These are phyloP conservation scores for Stenogyne calaminthoides DNA, from an alignment of 305 asterid species.

Conservation along the genomic window DNA sequence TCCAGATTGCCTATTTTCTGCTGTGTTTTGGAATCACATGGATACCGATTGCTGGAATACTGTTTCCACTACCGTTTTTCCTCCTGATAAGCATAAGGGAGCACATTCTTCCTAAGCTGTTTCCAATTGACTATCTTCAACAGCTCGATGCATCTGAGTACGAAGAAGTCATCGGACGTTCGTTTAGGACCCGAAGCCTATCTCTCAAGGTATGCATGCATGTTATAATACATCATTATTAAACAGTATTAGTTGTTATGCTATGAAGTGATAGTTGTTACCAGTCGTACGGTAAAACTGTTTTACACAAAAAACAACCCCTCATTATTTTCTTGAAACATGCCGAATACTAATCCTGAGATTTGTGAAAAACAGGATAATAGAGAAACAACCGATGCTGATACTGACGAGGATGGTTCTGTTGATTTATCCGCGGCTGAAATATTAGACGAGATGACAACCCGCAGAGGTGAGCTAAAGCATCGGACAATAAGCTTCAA, in stretches of 20 bases:
- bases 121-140: slow-evolving; percentile 62
- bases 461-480: slow-evolving; percentile 88
- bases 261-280: background rate
- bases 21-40: slow-evolving; percentile 89
- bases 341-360: background rate
- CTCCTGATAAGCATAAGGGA: slow-evolving; percentile 70
- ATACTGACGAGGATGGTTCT: slow-evolving; percentile 32
- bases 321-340: background rate
- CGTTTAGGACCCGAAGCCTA: slow-evolving; percentile 43
- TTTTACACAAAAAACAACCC: no score
- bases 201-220: slow-evolving; percentile 44
- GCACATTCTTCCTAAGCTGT: slow-evolving; percentile 74
- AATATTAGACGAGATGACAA: slow-evolving; percentile 82
- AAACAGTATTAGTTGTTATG: background rate
- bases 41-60: slow-evolving; percentile 90
- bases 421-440: slow-evolving; percentile 66
- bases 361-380: slow-evolving; percentile 52
- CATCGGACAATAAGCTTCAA: slow-evolving; percentile 66
- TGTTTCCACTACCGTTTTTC: slow-evolving; percentile 90
- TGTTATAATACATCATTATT: background rate
- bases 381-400: slow-evolving; percentile 37
- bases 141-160: slow-evolving; percentile 89
- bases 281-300: background rate
- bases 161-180: slow-evolving; percentile 72
- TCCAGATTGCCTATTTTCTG: slow-evolving; percentile 67